Base-by-base conservation (phyloP, 1,139 yeast species). In the Protomyces lactucae-debilis region DNA sequence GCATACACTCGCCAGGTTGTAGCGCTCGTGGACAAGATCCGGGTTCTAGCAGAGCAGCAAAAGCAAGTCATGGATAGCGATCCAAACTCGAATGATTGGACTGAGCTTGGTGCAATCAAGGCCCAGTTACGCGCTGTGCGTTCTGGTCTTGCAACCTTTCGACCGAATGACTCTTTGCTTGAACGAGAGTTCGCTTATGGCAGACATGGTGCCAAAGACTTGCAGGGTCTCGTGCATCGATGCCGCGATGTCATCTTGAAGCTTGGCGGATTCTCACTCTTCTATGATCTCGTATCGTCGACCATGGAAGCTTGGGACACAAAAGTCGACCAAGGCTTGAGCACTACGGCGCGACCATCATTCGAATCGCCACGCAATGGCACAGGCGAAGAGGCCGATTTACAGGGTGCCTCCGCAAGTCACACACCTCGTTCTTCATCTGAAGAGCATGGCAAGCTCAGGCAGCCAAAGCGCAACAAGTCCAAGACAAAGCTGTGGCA, bases 171-270 rank as follows among this genome's bases (percentile, higher is more conserved):
- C 8, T 51, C 35, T 10, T 48, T 66, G 12, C 46, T 57, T n/a
- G 55, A 55, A 16, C 52, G 54, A 9, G 68, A 66, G 57, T 43
- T 63, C 21, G 54, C 65, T 2, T 66, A 55, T 37, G 67, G 68
- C 9, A 52, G 66, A 16, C 57, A 65, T 51, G 54, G 64, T n/a
- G 60, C 64, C n/a, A 37, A 52, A 4, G 61, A 65, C 16, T 36
- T 66, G 3, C 54, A 53, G 9, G 23, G 36, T 25, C 16, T 65
- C 23, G 55, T 57, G 12, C 53, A 43, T 40, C 51, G 55, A 25
- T 51, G 64, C 14, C 48, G 55, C 12, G 65, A 65, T 23, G 43
- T 64, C 32, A 40, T 51, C 18, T 39, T 53, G 52, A 48, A 61
- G 53, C 32, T 63, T 10, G 64, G 65, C 16, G 59, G 63, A 2